A percentile compares a stretch with the other conserved stretches of the same genome.
Evolutionary conservation across 148 eudicot genomes (phyloP).

Genomic region (Gaultheria prostrata): DNA sequence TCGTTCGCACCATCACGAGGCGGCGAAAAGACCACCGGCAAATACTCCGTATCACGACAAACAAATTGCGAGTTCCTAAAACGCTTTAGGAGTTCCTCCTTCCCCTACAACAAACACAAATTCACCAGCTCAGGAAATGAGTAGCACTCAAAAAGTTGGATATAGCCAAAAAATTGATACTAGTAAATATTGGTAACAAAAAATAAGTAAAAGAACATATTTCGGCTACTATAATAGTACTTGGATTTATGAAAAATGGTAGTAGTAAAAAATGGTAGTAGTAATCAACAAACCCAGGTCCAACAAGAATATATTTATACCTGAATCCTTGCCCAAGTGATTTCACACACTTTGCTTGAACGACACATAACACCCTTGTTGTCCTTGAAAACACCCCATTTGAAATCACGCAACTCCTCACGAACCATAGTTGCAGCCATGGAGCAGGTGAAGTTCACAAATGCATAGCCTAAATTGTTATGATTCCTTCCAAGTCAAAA

Average conservation of each 20-base stretch:
- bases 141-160: not conserved
- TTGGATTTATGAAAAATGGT: too few relatives aligned
- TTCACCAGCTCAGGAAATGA: not conserved
- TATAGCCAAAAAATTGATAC: too few relatives aligned
- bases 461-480: conserved; percentile 27
- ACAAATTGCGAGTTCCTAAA: not conserved
- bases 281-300: not conserved
- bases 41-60: not conserved
- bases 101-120: not conserved
- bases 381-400: conserved; percentile 11
- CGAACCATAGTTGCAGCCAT: conserved; percentile 9
- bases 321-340: conserved; percentile 34
- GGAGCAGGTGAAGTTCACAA: conserved; percentile 25
- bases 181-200: too few relatives aligned
- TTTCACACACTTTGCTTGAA: conserved; percentile 23
- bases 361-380: not conserved
- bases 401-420: not conserved
- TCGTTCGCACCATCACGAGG: not conserved
- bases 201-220: too few relatives aligned
- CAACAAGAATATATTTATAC: conserved; percentile 12
- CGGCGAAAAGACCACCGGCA: not conserved
- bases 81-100: not conserved
- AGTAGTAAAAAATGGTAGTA: not conserved
- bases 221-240: too few relatives aligned
- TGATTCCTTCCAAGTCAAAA: conserved; percentile 1